Base-by-base conservation (phyloP, 1,284 basidiomycete species). In the Moesziomyces antarcticus region DNA sequence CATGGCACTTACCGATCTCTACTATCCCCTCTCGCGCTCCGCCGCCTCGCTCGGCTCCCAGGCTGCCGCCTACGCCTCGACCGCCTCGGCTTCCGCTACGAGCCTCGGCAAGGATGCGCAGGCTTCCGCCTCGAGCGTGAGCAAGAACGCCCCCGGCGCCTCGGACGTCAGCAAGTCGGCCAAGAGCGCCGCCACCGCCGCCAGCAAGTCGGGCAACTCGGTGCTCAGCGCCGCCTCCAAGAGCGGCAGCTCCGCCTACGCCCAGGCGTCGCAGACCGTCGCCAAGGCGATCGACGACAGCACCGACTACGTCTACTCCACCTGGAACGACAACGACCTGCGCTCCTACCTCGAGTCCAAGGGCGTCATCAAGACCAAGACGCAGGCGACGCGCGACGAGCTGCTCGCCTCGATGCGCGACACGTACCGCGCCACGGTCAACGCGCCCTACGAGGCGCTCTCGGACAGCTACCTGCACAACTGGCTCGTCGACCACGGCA, bases 281-380 rank as follows among this genome's bases (percentile, higher is more conserved):
- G 30, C 46, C 46, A 35, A 40, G 22, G 56, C 67, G 3, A 46
- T 80, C 42, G 65, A 82, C 64, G 77, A 82, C 66, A 64, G 71
- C 50, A 75, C 73, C 52, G 81, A 84, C 73, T 84, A 82, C 58
- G 68, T 81, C 56, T 83, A 78, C 75, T 77, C 75, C n/a, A 50
- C 58, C 10, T 82, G 81, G 82, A 71, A 76, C 70, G 74, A 69
- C 56, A 73, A 77, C 49, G 64, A 81, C 35, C 73, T 83, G 40
- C 69, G 75, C 22, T 47, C 50, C 21, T 83, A 54, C 68, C 75
- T 83, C 64, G 71, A 74, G 57, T 50, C 62, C 42, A 53, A 79
- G 24, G 77, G 78, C 50, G 35, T 80, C 37, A 73, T 77, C 55
- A 78, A 81, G 71, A 75, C 81, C 45, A 74, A 80, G 47, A 60